phyloP scores from a whole-genome alignment of 352 stramenopile species.

The Phytopythium delawarense region DNA sequence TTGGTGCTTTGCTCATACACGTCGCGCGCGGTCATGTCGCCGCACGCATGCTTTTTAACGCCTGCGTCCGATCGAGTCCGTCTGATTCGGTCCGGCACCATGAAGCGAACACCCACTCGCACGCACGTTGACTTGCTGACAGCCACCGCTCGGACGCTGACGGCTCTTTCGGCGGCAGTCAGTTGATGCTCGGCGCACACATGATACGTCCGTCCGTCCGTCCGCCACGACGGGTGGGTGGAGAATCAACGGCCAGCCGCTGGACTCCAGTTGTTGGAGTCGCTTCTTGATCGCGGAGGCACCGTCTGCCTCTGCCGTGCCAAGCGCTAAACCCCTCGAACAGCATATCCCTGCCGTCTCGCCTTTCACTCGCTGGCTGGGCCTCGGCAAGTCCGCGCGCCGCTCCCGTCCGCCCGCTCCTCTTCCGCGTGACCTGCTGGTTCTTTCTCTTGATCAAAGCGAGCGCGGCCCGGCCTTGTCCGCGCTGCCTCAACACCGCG shows the following conservation, averaged over 20 bases:
- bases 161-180: not conserved
- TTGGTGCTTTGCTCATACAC: too few relatives aligned
- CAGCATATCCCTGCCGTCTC: not conserved
- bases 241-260: not conserved
- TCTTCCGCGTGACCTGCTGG: conserved; percentile 6
- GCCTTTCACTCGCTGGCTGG: not conserved
- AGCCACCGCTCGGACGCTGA: not conserved
- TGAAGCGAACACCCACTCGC: too few relatives aligned
- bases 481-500: not conserved
- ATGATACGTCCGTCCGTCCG: too few relatives aligned
- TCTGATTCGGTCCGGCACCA: too few relatives aligned
- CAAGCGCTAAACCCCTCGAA: not conserved
- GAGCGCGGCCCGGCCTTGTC: not conserved
- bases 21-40: not conserved
- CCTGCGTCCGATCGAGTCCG: too few relatives aligned
- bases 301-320: not conserved
- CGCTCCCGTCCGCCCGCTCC: not conserved
- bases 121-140: not conserved
- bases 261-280: too few relatives aligned
- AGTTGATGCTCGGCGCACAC: not conserved
- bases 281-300: not conserved
- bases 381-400: not conserved
- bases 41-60: not conserved
- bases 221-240: not conserved
- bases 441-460: not conserved